Conservation (phyloP, 192 early-diverging fungal genomes). For the Rhizophlyctis rosea region DNA sequence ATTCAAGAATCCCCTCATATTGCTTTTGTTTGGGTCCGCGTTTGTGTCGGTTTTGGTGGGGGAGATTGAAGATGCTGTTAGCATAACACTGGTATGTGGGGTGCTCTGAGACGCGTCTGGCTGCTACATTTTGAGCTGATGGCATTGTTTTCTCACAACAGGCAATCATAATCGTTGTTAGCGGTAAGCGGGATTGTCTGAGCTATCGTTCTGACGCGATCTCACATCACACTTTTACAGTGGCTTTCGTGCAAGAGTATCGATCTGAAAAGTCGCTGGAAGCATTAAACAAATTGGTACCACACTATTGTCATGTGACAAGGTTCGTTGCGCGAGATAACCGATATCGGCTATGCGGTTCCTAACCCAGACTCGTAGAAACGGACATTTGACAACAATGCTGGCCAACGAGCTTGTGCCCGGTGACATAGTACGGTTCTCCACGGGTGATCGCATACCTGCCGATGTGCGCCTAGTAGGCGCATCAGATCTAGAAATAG, state of each 20-base stretch:
- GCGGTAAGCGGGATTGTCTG: constrained; percentile 43
- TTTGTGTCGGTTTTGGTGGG: constrained; percentile 69
- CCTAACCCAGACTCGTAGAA: too few species aligned
- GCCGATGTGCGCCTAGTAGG: constrained; percentile 83
- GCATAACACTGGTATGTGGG: constrained; percentile 67
- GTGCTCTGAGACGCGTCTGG: neutral
- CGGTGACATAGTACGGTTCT: constrained; percentile 85
- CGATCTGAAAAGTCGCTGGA: constrained; percentile 80
- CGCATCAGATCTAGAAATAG: constrained; percentile 81
- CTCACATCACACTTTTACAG: constrained; percentile 32
- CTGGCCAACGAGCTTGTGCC: constrained; percentile 84
- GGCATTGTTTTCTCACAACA: constrained; percentile 14
- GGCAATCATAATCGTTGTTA: constrained; percentile 74
- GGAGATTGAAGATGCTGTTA: constrained; percentile 78
- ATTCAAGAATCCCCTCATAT: constrained; percentile 82
- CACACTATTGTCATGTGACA: constrained; percentile 80
- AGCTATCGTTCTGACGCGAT: neutral
- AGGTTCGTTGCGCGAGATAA: too few species aligned
- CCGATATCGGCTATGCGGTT: too few species aligned
- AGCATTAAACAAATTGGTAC: constrained; percentile 78
- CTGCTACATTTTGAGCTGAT: too few species aligned
- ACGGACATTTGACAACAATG: constrained; percentile 53
- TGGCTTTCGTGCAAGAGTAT: constrained; percentile 88
- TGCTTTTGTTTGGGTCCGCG: constrained; percentile 73
- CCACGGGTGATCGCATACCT: constrained; percentile 89